Base-by-base conservation (phyloP, 345 rosid genomes). In the Hirschfeldia incana region DNA sequence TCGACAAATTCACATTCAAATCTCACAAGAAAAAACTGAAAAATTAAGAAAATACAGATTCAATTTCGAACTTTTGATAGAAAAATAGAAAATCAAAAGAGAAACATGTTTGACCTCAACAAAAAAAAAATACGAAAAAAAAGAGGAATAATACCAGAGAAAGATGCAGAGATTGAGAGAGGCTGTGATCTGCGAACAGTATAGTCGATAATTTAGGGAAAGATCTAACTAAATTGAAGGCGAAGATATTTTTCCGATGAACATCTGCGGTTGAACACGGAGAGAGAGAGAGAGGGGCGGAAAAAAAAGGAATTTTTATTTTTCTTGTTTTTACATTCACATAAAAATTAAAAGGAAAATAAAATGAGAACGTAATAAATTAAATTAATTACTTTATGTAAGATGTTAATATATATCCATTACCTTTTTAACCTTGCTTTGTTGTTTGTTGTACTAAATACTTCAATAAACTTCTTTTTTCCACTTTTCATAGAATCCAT, bases 201-300 rank as follows among this genome's bases (percentile, higher is more conserved):
- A 0, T 68, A 37, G 55, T 72, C 69, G 61, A 26, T 2, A 70
- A 76, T 65, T 76, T 65, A 65, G 80, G 58, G 72, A 3, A 33
- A 75, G 44, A 64, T 65, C 69, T 67, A 33, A 70, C 12, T 83
- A 78, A 75, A 85, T 82, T 85, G 87, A 84, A 73, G 58, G 64
- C 36, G 71, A 51, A 2, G 82, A 82, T 51, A 81, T 76, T 84
- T 84, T 78, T 87, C 90, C 79, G 86, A 81, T 71, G 81, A 83
- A 75, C 86, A 80, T 74, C 64, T 73, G 79, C 90, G 80, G 91
- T 85, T 51, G 72, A 81, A 74, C 82, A 60, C 57, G 57, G 16
- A 13, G 21, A n/a, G 57, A 15, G 57, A n/a, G 57, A 49, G 57
- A 78, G 76, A 66, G 65, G 69, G 67, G 79, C n/a, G 27, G 11